Evolutionary conservation across 2,329 filamentous ascomycete species (phyloP).

Genomic region (Neonectria sp.): DNA sequence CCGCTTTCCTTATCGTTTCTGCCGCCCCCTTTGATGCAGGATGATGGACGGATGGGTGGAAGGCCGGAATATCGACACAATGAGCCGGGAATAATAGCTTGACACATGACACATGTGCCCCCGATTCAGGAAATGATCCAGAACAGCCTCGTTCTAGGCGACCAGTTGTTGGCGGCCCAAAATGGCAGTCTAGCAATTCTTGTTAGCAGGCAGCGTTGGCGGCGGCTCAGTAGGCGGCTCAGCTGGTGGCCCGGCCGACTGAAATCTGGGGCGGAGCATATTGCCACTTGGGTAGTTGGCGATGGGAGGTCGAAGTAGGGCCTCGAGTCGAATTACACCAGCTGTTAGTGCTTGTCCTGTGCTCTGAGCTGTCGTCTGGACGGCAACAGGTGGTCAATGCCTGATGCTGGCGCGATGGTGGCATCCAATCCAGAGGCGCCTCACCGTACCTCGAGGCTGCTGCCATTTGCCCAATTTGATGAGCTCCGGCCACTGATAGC

Average conservation of each 20-base stretch:
- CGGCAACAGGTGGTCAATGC: constrained; percentile 26
- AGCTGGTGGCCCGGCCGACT: constrained; percentile 14
- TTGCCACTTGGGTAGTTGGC: background rate
- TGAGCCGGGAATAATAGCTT: constrained; percentile 6
- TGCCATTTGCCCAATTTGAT: constrained; percentile 20
- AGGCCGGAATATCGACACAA: constrained; percentile 11
- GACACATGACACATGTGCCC: constrained; percentile 23
- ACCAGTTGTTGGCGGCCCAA: constrained; percentile 10
- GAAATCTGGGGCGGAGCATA: constrained; percentile 23
- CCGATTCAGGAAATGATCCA: constrained; percentile 23
- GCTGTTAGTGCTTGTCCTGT: constrained; percentile 14
- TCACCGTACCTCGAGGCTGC: constrained; percentile 25
- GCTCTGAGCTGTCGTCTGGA: constrained; percentile 8
- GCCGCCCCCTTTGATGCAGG: constrained; percentile 8
- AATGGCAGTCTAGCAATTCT: constrained; percentile 9
- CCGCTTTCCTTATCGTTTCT: background rate
- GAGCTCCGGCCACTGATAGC: constrained; percentile 1
- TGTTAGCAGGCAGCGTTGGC: background rate
- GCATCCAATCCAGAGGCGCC: constrained; percentile 41
- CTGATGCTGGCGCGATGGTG: constrained; percentile 25
- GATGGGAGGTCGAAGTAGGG: background rate
- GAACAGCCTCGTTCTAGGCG: constrained; percentile 19
- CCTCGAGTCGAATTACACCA: constrained; percentile 12
- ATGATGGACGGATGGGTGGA: background rate
- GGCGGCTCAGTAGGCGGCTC: constrained; percentile 10